Evolutionary conservation across 768 basidiomycete species (phyloP).

Genomic region (Pisolithus orientalis): DNA sequence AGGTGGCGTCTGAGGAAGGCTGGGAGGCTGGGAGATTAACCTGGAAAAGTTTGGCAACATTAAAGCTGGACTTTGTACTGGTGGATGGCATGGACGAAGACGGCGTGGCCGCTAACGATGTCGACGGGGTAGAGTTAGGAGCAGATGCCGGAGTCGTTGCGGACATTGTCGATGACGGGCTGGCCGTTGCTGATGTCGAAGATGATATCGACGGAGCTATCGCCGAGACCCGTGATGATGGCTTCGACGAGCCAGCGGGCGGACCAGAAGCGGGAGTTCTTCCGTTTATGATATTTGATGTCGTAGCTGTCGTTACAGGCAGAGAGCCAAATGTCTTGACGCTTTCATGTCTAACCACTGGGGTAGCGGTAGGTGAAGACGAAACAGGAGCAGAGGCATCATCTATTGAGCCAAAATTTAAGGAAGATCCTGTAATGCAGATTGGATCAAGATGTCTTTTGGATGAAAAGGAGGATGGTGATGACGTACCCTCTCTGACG

Average conservation of each 20-base stretch:
- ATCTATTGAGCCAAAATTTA: slow-evolving; percentile 90
- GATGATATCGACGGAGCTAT: slow-evolving; percentile 19
- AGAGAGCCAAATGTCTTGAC: slow-evolving; percentile 83
- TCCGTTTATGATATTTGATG: slow-evolving; percentile 51
- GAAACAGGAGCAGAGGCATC: slow-evolving; percentile 71
- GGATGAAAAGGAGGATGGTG: neutral
- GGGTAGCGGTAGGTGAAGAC: slow-evolving; percentile 70
- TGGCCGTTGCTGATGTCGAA: slow-evolving; percentile 26
- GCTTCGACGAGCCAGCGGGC: slow-evolving; percentile 32
- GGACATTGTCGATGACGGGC: slow-evolving; percentile 28
- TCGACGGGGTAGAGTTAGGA: slow-evolving; percentile 11
- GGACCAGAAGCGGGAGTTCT: slow-evolving; percentile 46
- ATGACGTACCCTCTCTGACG: slow-evolving; percentile 57
- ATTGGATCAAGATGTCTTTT: neutral
- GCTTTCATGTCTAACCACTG: slow-evolving; percentile 56
- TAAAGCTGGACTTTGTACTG: slow-evolving; percentile 5
- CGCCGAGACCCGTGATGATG: slow-evolving; percentile 21
- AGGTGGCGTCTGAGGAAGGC: slow-evolving; percentile 48
- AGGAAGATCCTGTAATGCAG: slow-evolving; percentile 45
- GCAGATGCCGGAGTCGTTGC: neutral
- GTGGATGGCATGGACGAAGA: slow-evolving; percentile 21
- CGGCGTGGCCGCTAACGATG: slow-evolving; percentile 13
- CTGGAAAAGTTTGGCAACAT: slow-evolving; percentile 36
- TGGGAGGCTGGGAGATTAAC: slow-evolving; percentile 36
- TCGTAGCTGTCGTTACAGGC: slow-evolving; percentile 39